Evolutionary conservation across 805 yeast genomes (phyloP).

Genomic region (Sungouiella thailandica): DNA sequence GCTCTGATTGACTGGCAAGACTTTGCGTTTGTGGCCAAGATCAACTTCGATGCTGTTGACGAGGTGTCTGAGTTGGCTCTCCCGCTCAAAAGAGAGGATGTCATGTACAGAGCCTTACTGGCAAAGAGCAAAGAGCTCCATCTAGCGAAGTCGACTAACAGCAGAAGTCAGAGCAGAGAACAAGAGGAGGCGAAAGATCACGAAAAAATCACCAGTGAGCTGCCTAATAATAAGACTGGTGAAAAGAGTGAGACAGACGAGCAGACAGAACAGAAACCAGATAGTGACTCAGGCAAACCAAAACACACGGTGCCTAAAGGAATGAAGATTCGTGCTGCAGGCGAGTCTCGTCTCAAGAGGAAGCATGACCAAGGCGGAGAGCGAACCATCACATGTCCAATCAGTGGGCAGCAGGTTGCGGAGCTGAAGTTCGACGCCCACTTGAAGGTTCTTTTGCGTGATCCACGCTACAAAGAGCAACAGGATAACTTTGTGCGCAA

Average conservation of each 20-base stretch:
- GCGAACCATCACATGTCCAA: constrained; percentile 63
- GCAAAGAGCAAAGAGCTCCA: constrained; percentile 37
- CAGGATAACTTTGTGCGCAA: constrained; percentile 56
- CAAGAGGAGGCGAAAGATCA: constrained; percentile 5
- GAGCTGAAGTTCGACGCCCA: constrained; percentile 70
- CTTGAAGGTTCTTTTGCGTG: constrained; percentile 61
- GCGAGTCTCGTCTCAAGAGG: constrained; percentile 53
- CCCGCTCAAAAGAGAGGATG: constrained; percentile 54
- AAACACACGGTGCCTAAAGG: constrained; percentile 32
- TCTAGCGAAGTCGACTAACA: constrained; percentile 6
- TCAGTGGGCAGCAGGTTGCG: constrained; percentile 66
- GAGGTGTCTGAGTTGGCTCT: constrained; percentile 48
- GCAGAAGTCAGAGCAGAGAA: no score
- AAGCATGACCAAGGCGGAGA: constrained; percentile 14
- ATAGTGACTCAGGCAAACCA: not conserved
- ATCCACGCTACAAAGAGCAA: constrained; percentile 73
- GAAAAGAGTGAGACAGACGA: constrained; percentile 1
- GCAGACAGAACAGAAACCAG: constrained; percentile 5
- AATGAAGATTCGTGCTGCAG: constrained; percentile 66
- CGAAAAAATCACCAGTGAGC: no score
- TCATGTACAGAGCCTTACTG: constrained; percentile 58
- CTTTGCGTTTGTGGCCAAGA: constrained; percentile 64
- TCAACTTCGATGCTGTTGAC: constrained; percentile 61
- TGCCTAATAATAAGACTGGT: no score
- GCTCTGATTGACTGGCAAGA: constrained; percentile 88